These are phyloP conservation scores for Fraxinus excelsior DNA, from an alignment of 257 asterid species.

Conservation along the genomic window DNA sequence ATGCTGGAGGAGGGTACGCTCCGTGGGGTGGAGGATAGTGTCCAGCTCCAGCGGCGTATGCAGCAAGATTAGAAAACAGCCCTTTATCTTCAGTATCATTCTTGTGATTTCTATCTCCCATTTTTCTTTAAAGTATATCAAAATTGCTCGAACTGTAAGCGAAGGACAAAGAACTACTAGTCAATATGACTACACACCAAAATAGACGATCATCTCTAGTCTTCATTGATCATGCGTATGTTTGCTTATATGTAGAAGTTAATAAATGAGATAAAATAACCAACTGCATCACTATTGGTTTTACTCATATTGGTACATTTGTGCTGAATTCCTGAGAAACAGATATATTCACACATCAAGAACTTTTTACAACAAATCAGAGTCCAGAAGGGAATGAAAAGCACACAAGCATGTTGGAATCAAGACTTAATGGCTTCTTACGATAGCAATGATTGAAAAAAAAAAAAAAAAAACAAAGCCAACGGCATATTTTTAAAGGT, in stretches of 20 bases:
- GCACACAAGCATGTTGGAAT: not conserved
- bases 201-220: not conserved
- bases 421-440: not conserved
- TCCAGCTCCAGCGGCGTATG: constrained; percentile 53
- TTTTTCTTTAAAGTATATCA: constrained; percentile 26
- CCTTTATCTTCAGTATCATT: constrained; percentile 60
- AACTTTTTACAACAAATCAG: not conserved
- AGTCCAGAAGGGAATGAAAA: not conserved
- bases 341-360: not conserved
- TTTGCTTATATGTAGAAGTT: not conserved
- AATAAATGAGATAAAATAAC: not conserved
- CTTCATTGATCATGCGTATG: not conserved
- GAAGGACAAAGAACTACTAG: not conserved
- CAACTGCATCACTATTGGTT: not conserved
- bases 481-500: not conserved
- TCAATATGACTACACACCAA: not conserved
- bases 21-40: constrained; percentile 40
- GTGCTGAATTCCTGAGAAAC: not conserved
- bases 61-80: constrained; percentile 72
- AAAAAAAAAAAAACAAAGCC: too few species aligned
- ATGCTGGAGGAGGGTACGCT: constrained; percentile 39
- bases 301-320: not conserved
- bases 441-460: not conserved
- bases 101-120: constrained; percentile 48
- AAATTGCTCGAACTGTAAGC: constrained; percentile 8